phyloP scores from a whole-genome alignment of 441 rosid genomes.

The Euphorbia celastroides region DNA sequence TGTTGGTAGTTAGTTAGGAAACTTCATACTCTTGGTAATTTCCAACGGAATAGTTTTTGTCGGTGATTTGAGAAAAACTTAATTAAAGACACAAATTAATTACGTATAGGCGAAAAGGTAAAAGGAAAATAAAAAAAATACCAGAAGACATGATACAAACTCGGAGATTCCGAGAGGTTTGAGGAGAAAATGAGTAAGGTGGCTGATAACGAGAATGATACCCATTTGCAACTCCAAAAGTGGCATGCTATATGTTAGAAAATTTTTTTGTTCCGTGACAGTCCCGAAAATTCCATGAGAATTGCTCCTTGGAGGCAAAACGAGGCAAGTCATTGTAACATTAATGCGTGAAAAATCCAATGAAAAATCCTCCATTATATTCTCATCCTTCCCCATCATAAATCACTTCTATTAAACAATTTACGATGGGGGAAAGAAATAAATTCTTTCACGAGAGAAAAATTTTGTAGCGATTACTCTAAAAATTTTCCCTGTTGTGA shows the following conservation, averaged over 20 bases:
- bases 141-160: not conserved
- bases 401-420: not conserved
- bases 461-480: not conserved
- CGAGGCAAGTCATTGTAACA: not conserved
- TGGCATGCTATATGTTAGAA: not conserved
- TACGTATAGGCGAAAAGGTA: too few relatives aligned
- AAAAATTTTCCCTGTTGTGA: not conserved
- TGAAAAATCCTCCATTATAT: not conserved
- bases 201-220: not conserved
- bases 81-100: too few relatives aligned
- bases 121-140: too few relatives aligned
- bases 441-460: not conserved
- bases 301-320: not conserved
- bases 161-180: not conserved
- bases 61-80: not conserved
- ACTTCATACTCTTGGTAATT: not conserved
- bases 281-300: slow-evolving; percentile 5
- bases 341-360: not conserved
- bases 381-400: not conserved
- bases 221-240: slow-evolving; percentile 11
- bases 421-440: not conserved
- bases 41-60: not conserved
- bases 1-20: not conserved
- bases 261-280: not conserved
- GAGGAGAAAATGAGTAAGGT: not conserved